Percentiles rank a stretch among this genome's conserved stretches.
Conservation (phyloP, 176 grass and related monocot species). For the Musa beccarii region DNA sequence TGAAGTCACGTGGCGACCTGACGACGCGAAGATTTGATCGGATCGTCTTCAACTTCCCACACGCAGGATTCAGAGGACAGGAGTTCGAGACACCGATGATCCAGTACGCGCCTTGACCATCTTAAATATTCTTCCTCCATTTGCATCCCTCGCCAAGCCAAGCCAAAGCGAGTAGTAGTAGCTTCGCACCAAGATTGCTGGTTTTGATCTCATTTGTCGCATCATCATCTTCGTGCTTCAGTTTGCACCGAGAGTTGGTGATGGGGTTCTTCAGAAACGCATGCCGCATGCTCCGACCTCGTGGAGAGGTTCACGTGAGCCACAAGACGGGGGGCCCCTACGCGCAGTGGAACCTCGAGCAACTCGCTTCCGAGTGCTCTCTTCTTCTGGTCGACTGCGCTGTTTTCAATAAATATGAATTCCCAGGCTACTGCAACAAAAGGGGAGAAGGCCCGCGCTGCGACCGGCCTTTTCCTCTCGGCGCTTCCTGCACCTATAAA, state of each 20-base stretch:
- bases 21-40: conserved; percentile 39
- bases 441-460: conserved; percentile 38
- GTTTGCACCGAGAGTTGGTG: conserved; percentile 35
- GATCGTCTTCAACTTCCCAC: conserved; percentile 65
- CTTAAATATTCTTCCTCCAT: too few species aligned
- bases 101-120: conserved; percentile 27
- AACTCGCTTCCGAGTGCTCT: conserved; percentile 25
- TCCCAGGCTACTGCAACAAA: conserved; percentile 55
- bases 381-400: conserved; percentile 16
- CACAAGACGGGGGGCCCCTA: conserved; percentile 37
- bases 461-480: conserved; percentile 33
- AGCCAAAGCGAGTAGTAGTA: too few species aligned
- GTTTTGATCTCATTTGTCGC: too few species aligned
- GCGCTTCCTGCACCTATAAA: conserved; percentile 34
- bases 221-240: conserved; percentile 2
- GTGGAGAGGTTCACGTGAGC: conserved; percentile 58
- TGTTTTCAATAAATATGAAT: conserved; percentile 35
- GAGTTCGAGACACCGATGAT: conserved; percentile 30
- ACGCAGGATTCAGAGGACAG: conserved; percentile 52
- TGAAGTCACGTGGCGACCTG: conserved; percentile 38
- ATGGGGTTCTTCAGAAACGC: conserved; percentile 31
- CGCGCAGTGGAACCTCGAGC: conserved; percentile 30
- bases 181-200: too few species aligned
- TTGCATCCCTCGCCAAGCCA: too few species aligned
- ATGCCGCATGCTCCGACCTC: conserved; percentile 20